These are phyloP conservation scores for Stephania cephalantha DNA, from an alignment of 164 flowering plant species.

Conservation along the genomic window DNA sequence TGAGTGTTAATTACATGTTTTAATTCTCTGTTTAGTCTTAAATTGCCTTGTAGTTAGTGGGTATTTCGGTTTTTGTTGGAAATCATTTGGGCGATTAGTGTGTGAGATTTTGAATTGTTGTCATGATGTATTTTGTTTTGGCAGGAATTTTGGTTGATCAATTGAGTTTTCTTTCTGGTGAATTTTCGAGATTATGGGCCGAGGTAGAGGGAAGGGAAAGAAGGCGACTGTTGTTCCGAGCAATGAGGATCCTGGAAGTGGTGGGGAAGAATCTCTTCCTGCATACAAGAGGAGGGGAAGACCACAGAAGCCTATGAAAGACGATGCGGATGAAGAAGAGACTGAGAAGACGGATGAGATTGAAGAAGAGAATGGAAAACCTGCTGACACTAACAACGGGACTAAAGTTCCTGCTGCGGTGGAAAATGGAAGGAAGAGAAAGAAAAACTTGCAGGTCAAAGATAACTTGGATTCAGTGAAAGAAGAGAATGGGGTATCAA, in stretches of 20 bases:
- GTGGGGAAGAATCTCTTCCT: slow-evolving; percentile 66
- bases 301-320: slow-evolving; percentile 66
- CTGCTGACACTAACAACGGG: slow-evolving; percentile 27
- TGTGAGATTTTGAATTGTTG: neutral
- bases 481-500: slow-evolving; percentile 46
- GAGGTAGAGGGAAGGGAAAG: slow-evolving; percentile 80
- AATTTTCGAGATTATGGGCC: slow-evolving; percentile 42
- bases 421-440: slow-evolving; percentile 60
- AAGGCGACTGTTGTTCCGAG: slow-evolving; percentile 34
- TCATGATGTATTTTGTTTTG: slow-evolving; percentile 8
- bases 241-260: slow-evolving; percentile 64
- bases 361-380: slow-evolving; percentile 33
- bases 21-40: neutral
- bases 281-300: slow-evolving; percentile 69
- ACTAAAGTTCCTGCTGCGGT: slow-evolving; percentile 18
- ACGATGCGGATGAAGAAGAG: slow-evolving; percentile 55
- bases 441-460: slow-evolving; percentile 33
- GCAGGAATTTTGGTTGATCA: slow-evolving; percentile 22
- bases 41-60: neutral
- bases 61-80: slow-evolving; percentile 10
- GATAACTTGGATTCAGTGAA: slow-evolving; percentile 35
- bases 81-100: neutral
- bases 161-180: slow-evolving; percentile 14
- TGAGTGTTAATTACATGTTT: neutral
- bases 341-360: slow-evolving; percentile 43